Base-by-base conservation (phyloP, 345 rosid species). In the Noccaea caerulescens region DNA sequence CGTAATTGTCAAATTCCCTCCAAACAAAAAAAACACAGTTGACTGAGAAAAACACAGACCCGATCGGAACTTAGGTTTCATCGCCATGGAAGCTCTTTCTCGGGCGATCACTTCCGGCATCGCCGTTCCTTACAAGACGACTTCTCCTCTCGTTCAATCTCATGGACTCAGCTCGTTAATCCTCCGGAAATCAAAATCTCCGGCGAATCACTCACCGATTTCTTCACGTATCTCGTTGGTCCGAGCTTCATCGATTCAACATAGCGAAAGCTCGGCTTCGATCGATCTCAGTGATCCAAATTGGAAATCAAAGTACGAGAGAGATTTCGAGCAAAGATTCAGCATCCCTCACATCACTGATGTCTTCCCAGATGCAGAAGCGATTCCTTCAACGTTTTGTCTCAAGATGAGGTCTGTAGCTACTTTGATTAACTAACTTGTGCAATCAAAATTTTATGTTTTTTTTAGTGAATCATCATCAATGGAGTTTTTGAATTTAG, bases 331-430 rank as follows among this genome's bases (percentile, higher is more conserved):
- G 80, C 20, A 66, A 11, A 83, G 98, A 39, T 95, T 95, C 76
- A 80, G 60, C 34, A 84, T 95, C 34, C 96, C 97, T 69, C 99
- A 88, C 64, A 42, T 95, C 67, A 88, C 89, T 20, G 96, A 95
- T 54, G 44, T 81, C 3, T 88, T 92, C 65, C 84, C 89, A 7
- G 92, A 90, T 47, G 86, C 84, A 1, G 66, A 70, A 3, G 68
- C 97, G 2, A 84, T 90, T 58, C 96, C 84, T 58, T 94, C 98
- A 0, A 92, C 99, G 8, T 90, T 94, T 60, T 94, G 97, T 70
- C 96, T 88, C 49, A 81, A 71, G 77, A 92, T 92, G 96, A 88
- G 98, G 98, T 91, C 1, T 8, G 13, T 18, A 20, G 23, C 23
- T 20, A 20, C 23, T 20, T 20, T 20, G 23, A 20, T 20, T 20